Percentiles rank a stretch among this genome's conserved stretches.
Conservation (phyloP, 306 rosid species). For the Cucurbita moschata region DNA sequence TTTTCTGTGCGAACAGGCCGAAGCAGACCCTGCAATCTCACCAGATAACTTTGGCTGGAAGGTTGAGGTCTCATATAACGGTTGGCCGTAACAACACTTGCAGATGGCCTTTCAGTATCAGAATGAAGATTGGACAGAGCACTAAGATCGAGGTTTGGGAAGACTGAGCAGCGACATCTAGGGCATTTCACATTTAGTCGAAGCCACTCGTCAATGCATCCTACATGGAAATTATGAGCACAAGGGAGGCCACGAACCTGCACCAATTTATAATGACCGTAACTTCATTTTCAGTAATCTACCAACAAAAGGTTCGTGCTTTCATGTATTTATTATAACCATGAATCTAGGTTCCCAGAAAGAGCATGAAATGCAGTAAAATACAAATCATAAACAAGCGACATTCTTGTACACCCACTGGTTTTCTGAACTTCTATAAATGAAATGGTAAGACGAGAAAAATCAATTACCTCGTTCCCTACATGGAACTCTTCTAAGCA, state of each 20-base stretch:
- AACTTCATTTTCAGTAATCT: not conserved
- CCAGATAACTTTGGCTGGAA: conserved; percentile 64
- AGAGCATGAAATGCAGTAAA: not conserved
- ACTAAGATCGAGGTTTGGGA: conserved; percentile 98
- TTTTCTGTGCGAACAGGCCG: conserved; percentile 54
- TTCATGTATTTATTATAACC: not conserved
- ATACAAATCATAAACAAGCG: not conserved
- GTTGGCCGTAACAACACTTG: conserved; percentile 45
- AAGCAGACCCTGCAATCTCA: conserved; percentile 75
- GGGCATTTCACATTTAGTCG: conserved; percentile 97
- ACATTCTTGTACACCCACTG: not conserved
- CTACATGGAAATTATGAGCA: conserved; percentile 95
- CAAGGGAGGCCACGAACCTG: conserved; percentile 99
- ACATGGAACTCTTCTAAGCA: conserved; percentile 89
- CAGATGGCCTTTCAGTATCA: conserved; percentile 67
- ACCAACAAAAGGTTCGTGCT: not conserved
- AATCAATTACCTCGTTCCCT: conserved; percentile 68
- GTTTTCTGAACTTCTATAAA: not conserved
- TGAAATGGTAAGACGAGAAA: not conserved
- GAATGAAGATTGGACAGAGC: conserved; percentile 83
- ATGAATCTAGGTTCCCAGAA: not conserved
- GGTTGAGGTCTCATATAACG: conserved; percentile 67
- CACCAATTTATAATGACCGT: conserved; percentile 14
- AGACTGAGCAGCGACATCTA: conserved; percentile 95
- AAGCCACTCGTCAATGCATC: conserved; percentile 98